Conservation (phyloP, 2,329 filamentous ascomycete genomes). For the Magnaporthiopsis incrustans region DNA sequence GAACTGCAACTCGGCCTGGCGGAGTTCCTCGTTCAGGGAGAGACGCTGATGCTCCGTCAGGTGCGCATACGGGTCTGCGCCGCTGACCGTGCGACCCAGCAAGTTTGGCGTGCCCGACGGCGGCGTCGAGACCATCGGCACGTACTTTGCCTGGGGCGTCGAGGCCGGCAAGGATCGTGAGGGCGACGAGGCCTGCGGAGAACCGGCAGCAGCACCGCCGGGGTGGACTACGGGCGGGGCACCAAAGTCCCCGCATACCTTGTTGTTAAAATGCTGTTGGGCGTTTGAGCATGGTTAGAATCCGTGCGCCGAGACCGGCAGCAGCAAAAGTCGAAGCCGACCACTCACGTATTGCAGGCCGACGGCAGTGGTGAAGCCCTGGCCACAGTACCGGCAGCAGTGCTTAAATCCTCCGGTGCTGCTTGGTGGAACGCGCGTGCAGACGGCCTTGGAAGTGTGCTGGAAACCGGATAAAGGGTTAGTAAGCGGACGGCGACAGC, state of each 20-base stretch:
- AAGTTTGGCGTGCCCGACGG: constrained; percentile 8
- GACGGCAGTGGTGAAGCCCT: constrained; percentile 32
- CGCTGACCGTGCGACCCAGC: constrained; percentile 11
- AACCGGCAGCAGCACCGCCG: no score
- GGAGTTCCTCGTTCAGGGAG: constrained; percentile 28
- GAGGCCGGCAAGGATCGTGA: constrained; percentile 3
- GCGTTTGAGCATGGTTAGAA: constrained; percentile 2
- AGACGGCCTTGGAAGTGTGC: constrained; percentile 18
- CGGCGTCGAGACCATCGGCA: constrained; percentile 3
- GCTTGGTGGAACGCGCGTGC: constrained; percentile 18
- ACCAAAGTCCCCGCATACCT: constrained; percentile 37
- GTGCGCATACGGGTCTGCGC: constrained; percentile 35
- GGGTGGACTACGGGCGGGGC: constrained; percentile 12
- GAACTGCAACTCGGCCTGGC: constrained; percentile 29
- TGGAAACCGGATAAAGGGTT: not conserved
- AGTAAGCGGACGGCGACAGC: not conserved
- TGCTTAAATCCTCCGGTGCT: constrained; percentile 23
- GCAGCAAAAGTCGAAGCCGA: no score
- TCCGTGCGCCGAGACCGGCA: constrained; percentile 3
- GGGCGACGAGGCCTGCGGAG: not conserved
- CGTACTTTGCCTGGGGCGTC: not conserved
- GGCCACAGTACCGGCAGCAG: constrained; percentile 37
- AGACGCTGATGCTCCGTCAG: constrained; percentile 25
- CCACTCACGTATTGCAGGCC: constrained; percentile 33
- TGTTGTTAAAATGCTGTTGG: constrained; percentile 29